Evolutionary conservation across 1,139 yeast genomes (phyloP).

Genomic region (Saccharomyces hybrid): DNA sequence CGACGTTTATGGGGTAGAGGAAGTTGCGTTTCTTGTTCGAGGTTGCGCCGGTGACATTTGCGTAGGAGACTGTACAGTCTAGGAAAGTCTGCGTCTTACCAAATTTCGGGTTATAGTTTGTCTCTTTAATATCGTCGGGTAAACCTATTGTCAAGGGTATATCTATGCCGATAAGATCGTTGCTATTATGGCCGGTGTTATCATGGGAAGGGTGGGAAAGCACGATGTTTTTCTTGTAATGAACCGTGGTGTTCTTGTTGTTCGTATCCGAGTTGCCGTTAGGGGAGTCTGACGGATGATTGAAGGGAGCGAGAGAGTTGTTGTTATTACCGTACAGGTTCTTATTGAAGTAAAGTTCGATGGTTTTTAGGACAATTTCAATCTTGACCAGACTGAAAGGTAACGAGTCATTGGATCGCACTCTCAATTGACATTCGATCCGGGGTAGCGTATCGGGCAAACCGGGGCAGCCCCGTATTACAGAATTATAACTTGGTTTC

Average conservation of each 20-base stretch:
- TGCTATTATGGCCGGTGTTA: neutral
- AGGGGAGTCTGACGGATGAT: slow-evolving; percentile 23
- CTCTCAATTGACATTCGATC: slow-evolving; percentile 29
- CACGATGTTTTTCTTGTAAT: slow-evolving; percentile 33
- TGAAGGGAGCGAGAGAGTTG: slow-evolving; percentile 29
- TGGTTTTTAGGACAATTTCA: slow-evolving; percentile 34
- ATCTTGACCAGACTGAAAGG: slow-evolving; percentile 74
- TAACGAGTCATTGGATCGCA: slow-evolving; percentile 39
- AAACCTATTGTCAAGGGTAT: slow-evolving; percentile 53
- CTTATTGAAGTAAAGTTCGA: slow-evolving; percentile 13
- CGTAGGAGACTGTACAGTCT: slow-evolving; percentile 25
- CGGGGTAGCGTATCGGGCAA: slow-evolving; percentile 48
- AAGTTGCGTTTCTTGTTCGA: slow-evolving; percentile 12
- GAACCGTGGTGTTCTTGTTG: slow-evolving; percentile 33
- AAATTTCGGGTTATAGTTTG: slow-evolving; percentile 31
- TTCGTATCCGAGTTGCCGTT: slow-evolving; percentile 20
- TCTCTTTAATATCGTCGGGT: slow-evolving; percentile 45
- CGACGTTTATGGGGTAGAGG: slow-evolving; percentile 27
- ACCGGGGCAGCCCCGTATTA: slow-evolving; percentile 59
- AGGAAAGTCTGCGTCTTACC: slow-evolving; percentile 27
- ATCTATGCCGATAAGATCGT: slow-evolving; percentile 45
- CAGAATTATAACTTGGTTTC: slow-evolving; percentile 41
- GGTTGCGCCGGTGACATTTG: slow-evolving; percentile 4
- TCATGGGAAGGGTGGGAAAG: slow-evolving; percentile 14
- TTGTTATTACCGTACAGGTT: slow-evolving; percentile 9